A percentile compares a stretch with the other conserved stretches of the same genome.
Conservation (phyloP, 139 green algal genomes). For the Gonium pectorale region DNA sequence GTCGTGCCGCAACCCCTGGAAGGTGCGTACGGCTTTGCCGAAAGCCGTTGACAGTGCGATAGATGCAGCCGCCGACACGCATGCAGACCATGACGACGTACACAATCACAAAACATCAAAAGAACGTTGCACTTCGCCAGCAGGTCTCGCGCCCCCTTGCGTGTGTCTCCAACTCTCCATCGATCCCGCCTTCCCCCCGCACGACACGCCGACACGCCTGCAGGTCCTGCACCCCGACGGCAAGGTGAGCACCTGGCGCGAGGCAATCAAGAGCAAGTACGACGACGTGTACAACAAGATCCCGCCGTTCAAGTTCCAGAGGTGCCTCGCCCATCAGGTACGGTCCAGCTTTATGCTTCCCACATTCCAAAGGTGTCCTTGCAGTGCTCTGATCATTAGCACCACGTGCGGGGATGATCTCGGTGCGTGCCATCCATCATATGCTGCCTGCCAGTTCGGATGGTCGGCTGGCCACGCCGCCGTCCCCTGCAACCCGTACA, state of each 20-base stretch:
- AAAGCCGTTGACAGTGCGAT: no score
- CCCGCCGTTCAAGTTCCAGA: constrained; percentile 1
- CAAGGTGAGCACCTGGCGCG: not conserved
- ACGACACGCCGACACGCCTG: no score
- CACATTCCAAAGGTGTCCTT: not conserved
- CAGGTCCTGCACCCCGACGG: constrained; percentile 35
- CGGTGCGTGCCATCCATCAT: no score
- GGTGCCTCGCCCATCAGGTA: constrained; percentile 26
- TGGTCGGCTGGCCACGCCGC: no score
- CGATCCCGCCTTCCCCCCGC: no score
- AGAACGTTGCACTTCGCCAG: no score
- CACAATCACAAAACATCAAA: not conserved
- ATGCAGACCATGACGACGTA: no score
- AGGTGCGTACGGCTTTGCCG: no score
- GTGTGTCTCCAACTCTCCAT: not conserved
- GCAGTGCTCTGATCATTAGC: not conserved
- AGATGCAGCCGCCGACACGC: no score
- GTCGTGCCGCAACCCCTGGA: constrained; percentile 34
- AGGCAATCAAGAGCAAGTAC: constrained; percentile 28
- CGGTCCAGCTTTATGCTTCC: not conserved
- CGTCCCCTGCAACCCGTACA: not conserved
- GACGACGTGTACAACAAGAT: constrained; percentile 16
- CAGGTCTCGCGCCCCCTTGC: no score
- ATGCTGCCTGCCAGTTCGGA: no score
- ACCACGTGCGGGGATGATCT: no score